These are phyloP conservation scores for Verticillium nonalfalfae DNA, from an alignment of 2,329 filamentous ascomycete genomes.

Conservation along the genomic window DNA sequence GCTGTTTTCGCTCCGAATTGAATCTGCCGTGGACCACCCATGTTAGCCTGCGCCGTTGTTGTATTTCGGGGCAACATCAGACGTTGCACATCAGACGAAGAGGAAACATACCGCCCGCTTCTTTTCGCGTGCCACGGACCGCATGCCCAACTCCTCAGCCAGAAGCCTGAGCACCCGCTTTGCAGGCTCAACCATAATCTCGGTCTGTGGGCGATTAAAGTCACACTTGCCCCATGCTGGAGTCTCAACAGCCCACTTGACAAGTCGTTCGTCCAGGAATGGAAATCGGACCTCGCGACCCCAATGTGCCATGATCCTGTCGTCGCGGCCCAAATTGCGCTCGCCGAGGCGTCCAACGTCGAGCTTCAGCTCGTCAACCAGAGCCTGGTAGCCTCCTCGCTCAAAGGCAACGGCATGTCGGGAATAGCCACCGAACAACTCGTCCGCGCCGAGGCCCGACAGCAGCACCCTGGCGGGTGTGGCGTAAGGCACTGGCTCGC, in stretches of 20 bases:
- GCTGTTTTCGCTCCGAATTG: conserved; percentile 79
- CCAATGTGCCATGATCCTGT: conserved; percentile 86
- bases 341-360: conserved; percentile 83
- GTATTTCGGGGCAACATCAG: neutral
- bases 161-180: conserved; percentile 78
- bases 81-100: neutral
- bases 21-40: conserved; percentile 41
- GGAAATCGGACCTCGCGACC: conserved; percentile 85
- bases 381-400: conserved; percentile 59
- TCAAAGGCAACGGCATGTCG: conserved; percentile 74
- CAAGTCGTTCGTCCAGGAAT: conserved; percentile 79
- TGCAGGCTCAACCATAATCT: conserved; percentile 57
- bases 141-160: conserved; percentile 68
- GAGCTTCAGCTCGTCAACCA: conserved; percentile 76
- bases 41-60: neutral
- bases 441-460: conserved; percentile 90
- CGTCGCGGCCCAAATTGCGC: conserved; percentile 91
- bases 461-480: conserved; percentile 77
- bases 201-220: conserved; percentile 38
- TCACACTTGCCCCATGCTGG: conserved; percentile 86
- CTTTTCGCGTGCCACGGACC: conserved; percentile 71
- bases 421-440: conserved; percentile 90
- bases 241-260: conserved; percentile 69
- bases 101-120: conserved; percentile 69
- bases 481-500: conserved; percentile 40